Evolutionary conservation across 108 stramenopile species (phyloP).

Genomic region (Ochromonas danica): DNA sequence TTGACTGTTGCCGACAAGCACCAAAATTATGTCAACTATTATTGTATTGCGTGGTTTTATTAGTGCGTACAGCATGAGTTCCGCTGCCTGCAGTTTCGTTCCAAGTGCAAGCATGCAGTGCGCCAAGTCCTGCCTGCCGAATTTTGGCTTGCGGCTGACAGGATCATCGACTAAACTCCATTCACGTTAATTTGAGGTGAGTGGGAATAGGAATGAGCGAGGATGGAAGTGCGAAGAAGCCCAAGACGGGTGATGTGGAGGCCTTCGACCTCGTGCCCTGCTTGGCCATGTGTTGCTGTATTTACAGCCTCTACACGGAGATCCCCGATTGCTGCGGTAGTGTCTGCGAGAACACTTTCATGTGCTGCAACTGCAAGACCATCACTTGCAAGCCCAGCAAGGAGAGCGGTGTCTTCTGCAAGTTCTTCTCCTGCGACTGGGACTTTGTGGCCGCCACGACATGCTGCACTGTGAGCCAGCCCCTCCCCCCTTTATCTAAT

Average conservation of each 20-base stretch:
- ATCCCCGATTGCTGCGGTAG: background rate
- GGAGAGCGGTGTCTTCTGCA: background rate
- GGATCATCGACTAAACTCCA: too few species aligned
- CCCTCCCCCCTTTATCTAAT: background rate
- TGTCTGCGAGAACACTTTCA: background rate
- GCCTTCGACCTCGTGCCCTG: background rate
- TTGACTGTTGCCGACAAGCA: too few species aligned
- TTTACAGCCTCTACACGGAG: background rate
- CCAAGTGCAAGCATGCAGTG: too few species aligned
- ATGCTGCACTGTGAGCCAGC: background rate
- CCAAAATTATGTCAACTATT: too few species aligned
- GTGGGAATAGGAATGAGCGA: background rate
- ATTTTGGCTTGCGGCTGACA: too few species aligned
- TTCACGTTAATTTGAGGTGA: too few species aligned
- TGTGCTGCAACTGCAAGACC: background rate
- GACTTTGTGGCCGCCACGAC: background rate
- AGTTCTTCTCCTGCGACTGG: background rate
- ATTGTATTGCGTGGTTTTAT: too few species aligned
- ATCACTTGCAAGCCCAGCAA: conserved; percentile 1
- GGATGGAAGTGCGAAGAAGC: background rate
- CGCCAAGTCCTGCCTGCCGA: too few species aligned
- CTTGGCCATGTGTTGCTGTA: background rate
- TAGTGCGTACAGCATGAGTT: too few species aligned
- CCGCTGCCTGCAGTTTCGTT: too few species aligned
- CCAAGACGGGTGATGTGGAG: background rate